Base-by-base conservation (phyloP, 2,329 filamentous ascomycete species). In the Alternaria sp. region DNA sequence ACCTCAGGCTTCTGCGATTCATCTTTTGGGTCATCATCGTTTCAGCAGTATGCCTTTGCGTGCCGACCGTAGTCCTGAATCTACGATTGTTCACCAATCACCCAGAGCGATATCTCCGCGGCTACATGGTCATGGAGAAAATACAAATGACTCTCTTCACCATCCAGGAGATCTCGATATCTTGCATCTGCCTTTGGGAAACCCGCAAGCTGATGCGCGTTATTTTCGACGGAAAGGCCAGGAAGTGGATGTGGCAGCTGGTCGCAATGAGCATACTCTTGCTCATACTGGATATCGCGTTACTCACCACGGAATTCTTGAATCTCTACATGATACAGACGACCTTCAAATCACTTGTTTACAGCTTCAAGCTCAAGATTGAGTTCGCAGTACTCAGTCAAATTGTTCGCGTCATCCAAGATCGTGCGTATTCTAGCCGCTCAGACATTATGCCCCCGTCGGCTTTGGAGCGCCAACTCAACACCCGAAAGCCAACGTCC, bases 21-120 rank as follows among this genome's bases (percentile, higher is more conserved):
- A 82, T 88, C 3, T 77, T 88, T 1, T 78, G 69, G 47, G 86
- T 89, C 82, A 89, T 90, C 61, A 79, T 88, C 25, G 19, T 44
- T 7, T 63, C 61, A 13, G 66, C 59, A 6, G 45, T 70, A 11
- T 32, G 61, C 5, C 53, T 66, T 13, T 85, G 88, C 65, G 73
- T 85, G 0, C 83, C 86, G 3, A 87, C 81, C 60, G 86, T 84
- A 4, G 76, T 82, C 4, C 45, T 65, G 11, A 58, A 54, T 8
- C 26, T 6, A 83, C 83, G 63, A 10, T 43, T 50, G 11, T 54
- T 63, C 17, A 57, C 66, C 6, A 43, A 51, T 3, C 44, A 66
- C n/a, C 57, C 70, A 2, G 63, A 23, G 3, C 28, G 45, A 6
- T 71, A 60, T 25, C 52, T 62, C 0, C 19, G 23, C 9, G 56